Evolutionary conservation across 2,329 filamentous ascomycete species (phyloP).

Genomic region (Dothiorella sarmentorum): DNA sequence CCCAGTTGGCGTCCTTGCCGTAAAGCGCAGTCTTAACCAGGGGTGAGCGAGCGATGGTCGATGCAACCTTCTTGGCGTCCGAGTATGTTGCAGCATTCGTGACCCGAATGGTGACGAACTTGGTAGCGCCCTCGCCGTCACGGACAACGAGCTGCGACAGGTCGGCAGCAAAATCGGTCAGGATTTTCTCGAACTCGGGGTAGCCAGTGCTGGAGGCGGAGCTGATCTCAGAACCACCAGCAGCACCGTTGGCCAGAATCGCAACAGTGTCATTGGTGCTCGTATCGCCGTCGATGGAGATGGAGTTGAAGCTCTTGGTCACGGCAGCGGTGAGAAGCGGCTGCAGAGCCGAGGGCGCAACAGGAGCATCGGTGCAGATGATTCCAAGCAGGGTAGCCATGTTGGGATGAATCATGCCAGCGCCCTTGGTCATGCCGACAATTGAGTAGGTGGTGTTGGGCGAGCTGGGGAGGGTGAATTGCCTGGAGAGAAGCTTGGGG

Average conservation of each 20-base stretch:
- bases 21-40: constrained; percentile 97
- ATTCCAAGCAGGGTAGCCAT: constrained; percentile 95
- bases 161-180: constrained; percentile 76
- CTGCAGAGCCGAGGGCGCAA: constrained; percentile 65
- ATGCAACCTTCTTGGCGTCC: constrained; percentile 75
- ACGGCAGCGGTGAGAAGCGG: constrained; percentile 70
- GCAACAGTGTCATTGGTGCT: constrained; percentile 97
- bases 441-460: constrained; percentile 74
- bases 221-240: constrained; percentile 64
- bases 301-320: constrained; percentile 88
- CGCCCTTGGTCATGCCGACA: constrained; percentile 94
- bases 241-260: constrained; percentile 91
- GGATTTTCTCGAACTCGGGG: constrained; percentile 63
- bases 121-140: constrained; percentile 95
- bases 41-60: constrained; percentile 83
- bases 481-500: constrained; percentile 84
- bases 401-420: constrained; percentile 98
- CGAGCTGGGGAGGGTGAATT: constrained; percentile 80
- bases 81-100: constrained; percentile 66
- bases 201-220: constrained; percentile 54
- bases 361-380: constrained; percentile 84
- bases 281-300: constrained; percentile 94
- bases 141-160: constrained; percentile 91
- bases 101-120: constrained; percentile 92
- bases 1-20: constrained; percentile 97